These are phyloP conservation scores for Cyberlindnera japonica DNA, from an alignment of 805 yeast genomes.

Conservation along the genomic window DNA sequence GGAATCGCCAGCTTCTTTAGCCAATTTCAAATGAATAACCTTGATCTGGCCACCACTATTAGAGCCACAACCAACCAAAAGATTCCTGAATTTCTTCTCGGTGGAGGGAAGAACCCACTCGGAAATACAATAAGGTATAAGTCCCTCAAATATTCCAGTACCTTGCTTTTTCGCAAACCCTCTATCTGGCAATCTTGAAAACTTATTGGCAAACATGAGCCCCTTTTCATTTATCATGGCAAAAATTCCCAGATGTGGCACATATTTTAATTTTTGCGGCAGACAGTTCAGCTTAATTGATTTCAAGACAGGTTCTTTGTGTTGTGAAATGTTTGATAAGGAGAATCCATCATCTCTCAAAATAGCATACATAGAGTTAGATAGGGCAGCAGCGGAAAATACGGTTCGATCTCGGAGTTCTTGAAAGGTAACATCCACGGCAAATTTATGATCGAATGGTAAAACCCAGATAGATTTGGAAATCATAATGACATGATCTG, in stretches of 20 bases:
- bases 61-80: constrained; percentile 33
- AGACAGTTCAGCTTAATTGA: constrained; percentile 25
- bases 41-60: constrained; percentile 23
- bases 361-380: constrained; percentile 20
- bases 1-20: constrained; percentile 1
- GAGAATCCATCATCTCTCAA: constrained; percentile 35
- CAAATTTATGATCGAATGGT: constrained; percentile 3
- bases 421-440: constrained; percentile 21
- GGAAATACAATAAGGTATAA: constrained; percentile 30
- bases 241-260: constrained; percentile 22
- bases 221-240: constrained; percentile 21
- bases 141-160: constrained; percentile 18
- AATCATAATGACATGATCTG: constrained; percentile 16
- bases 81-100: constrained; percentile 22
- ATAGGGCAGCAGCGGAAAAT: constrained; percentile 10
- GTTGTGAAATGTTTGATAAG: constrained; percentile 19
- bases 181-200: constrained; percentile 10
- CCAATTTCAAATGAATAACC: constrained; percentile 18
- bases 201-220: constrained; percentile 19
- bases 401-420: constrained; percentile 17
- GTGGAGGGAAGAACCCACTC: constrained; percentile 32
- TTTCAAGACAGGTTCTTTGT: constrained; percentile 20
- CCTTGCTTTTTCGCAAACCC: constrained; percentile 9
- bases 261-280: constrained; percentile 28
- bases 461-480: constrained; percentile 23